phyloP scores from a whole-genome alignment of 78 protist species.

The Dictyostelium brefeldianum region DNA sequence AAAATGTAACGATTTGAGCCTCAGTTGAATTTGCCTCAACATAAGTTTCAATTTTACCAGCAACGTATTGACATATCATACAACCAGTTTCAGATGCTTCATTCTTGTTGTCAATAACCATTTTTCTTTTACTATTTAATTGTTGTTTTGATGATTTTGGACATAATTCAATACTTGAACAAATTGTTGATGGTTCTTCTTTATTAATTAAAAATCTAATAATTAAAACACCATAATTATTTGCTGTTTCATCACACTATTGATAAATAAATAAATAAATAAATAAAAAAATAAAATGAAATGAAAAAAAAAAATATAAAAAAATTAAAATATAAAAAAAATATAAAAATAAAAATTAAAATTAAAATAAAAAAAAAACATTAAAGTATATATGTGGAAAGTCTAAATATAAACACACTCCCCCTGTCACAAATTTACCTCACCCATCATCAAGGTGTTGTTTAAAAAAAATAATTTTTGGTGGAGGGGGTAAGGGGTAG shows the following conservation, averaged over 20 bases:
- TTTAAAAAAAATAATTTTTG: too few relatives aligned
- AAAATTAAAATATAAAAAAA: too few relatives aligned
- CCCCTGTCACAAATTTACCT: too few relatives aligned
- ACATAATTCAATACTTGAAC: not conserved
- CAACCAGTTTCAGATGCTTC: not conserved
- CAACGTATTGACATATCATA: constrained; percentile 5
- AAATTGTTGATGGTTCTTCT: constrained; percentile 12
- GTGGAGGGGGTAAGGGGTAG: too few relatives aligned
- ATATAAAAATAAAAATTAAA: too few relatives aligned
- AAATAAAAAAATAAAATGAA: too few relatives aligned
- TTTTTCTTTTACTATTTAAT: not conserved
- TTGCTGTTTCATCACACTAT: not conserved
- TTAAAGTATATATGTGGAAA: too few relatives aligned
- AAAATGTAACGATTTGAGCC: not conserved
- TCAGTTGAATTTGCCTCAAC: not conserved
- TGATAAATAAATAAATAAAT: too few relatives aligned
- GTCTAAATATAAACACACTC: too few relatives aligned
- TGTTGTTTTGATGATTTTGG: not conserved
- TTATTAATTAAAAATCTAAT: not conserved
- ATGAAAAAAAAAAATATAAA: too few relatives aligned
- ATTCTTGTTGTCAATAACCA: not conserved
- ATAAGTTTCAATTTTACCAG: not conserved
- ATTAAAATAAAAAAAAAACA: too few relatives aligned
- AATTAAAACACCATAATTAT: not conserved
- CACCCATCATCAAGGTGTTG: too few relatives aligned